Base-by-base conservation (phyloP, 345 rosid genomes). In the Clausena lansium region DNA sequence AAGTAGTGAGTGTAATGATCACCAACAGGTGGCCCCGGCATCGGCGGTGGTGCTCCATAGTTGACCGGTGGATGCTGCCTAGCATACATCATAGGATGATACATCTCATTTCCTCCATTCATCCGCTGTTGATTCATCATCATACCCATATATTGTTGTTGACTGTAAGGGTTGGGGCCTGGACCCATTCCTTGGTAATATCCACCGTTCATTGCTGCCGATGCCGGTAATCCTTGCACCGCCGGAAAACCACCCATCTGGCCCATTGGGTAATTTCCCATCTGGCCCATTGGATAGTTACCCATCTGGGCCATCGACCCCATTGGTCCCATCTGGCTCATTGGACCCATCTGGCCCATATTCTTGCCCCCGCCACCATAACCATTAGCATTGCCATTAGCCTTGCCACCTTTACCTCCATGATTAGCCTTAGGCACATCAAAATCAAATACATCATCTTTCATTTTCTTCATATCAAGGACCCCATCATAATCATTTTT, bases 1-100 rank as follows among this genome's bases (percentile, higher is more conserved):
- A 97, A 91, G 89, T 81, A 82, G 77, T 93, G 85, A 22, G 93
- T 84, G 81, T 89, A 93, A 9, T 89, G 83, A 68, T 91, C 98
- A 9, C 85, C 20, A 38, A 33, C 81, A 0, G 88, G 85, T 0
- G 86, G 85, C 5, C 85, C 91, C 90, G 87, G 85, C 0, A 88
- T 84, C 0, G 95, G 92, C 4, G 87, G 90, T 33, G 41, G 86
- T 5, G 76, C 81, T 38, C 91, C 92, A 84, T 92, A 92, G 36
- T 80, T 87, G 4, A 83, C 84, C 0, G 90, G 83, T 0, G 93
- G 92, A 4, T 86, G 79, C 17, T 89, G 97, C 76, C 91, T 63
- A 0, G 93, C 91, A 73, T 94, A 92, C 97, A 89, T 94, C 97
- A 89, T 86, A 0, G 98, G 97, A 24, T 88, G 95, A 73, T 84